Conservation (phyloP, 2,329 filamentous ascomycete genomes). For the Venturiaceae sp. region DNA sequence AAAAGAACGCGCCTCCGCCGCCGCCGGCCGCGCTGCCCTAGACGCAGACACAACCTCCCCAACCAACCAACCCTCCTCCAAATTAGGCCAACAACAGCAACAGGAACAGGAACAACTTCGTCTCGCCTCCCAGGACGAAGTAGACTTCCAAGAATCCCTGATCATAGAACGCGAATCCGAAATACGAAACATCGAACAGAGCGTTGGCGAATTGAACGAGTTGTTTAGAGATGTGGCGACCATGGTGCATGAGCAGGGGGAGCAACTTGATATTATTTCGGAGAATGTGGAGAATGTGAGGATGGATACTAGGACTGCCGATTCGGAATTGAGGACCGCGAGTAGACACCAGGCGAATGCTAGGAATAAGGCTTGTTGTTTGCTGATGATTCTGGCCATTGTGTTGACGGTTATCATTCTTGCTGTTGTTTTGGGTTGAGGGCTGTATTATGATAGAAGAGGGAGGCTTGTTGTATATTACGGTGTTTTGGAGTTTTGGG, state of each 20-base stretch:
- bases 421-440: constrained; percentile 58
- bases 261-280: constrained; percentile 75
- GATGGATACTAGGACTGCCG: constrained; percentile 74
- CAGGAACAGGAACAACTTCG: constrained; percentile 61
- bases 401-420: constrained; percentile 85
- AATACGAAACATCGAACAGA: constrained; percentile 95
- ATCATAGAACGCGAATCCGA: constrained; percentile 96
- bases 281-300: constrained; percentile 80
- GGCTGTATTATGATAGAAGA: neutral
- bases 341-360: constrained; percentile 92
- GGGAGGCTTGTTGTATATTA: neutral
- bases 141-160: constrained; percentile 92
- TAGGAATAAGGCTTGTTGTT: constrained; percentile 85
- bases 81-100: constrained; percentile 35
- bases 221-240: constrained; percentile 97
- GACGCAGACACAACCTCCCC: constrained; percentile 44
- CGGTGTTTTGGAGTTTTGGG: neutral
- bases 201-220: constrained; percentile 90
- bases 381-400: constrained; percentile 78
- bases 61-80: constrained; percentile 37
- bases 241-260: constrained; percentile 90
- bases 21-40: constrained; percentile 70
- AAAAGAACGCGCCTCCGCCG: constrained; percentile 80
- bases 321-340: constrained; percentile 75
- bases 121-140: constrained; percentile 83